Evolutionary conservation across 1,139 yeast species (phyloP), one percentile per base, ranked within the genome.

Genomic region (Suhomyces maxii): DNA sequence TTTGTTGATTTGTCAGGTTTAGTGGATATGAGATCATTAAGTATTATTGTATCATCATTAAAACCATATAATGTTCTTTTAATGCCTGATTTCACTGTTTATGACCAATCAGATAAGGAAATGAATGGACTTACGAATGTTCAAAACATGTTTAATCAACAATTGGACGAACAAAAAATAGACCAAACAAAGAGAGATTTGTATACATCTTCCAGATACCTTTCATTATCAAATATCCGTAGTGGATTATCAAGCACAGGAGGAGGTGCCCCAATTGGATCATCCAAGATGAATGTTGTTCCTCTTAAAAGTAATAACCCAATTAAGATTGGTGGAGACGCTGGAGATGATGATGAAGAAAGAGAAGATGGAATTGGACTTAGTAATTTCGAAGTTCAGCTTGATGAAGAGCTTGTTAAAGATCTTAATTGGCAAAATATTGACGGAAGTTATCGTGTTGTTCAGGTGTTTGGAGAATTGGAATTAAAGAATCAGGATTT

Each of bases 1-100:
- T 90, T 75, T 62, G 81, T 93, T 46, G 98, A 93, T 62, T 74
- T 91, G 51, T 82, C 91, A 12, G 97, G 97, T 11, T 67, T 87
- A 23, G 95, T 90, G 2, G 98, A 93, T 60, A 73, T 86, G 50
- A 76, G 97, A 52, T 91, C 98, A 0, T 68, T 90, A 50, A 78
- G 85, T 47, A 83, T 89, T 66, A 88, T 91, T 50, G 76, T 89
- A 38, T 89, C 95, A 31, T 78, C 87, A 2, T 70, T 93, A 46
- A 88, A 88, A 56, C 97, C 99, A 8, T 78, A 83, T 46, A 84
- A 85, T 57, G 74, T 91, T 41, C 71, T 93, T 14, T 64, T 89
- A 14, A 62, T 78, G 13, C 76, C 80, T 2, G 85, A 81, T 47
- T 60, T 71, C 10, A 63, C 78, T n/a, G 63, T 61, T 7, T 42